Percentiles rank a stretch among this genome's conserved stretches.
phyloP scores from a whole-genome alignment of 768 basidiomycete species.

The Suillus discolor region DNA sequence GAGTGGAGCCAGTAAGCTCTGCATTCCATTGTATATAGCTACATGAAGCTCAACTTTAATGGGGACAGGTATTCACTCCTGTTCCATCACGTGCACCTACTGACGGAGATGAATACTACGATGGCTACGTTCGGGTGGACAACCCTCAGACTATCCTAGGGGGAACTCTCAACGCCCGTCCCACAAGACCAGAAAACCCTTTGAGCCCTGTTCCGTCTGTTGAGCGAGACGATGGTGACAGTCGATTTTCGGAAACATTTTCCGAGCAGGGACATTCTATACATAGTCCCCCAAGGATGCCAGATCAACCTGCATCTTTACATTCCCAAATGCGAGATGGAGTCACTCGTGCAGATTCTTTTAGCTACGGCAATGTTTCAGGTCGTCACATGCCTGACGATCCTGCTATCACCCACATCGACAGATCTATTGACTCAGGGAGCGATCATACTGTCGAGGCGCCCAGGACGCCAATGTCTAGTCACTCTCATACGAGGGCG shows the following conservation, averaged over 20 bases:
- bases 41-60: conserved; percentile 12
- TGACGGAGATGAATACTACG: conserved; percentile 34
- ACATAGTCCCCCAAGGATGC: conserved; percentile 22
- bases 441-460: conserved; percentile 37
- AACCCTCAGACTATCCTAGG: conserved; percentile 34
- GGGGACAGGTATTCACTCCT: conserved; percentile 32
- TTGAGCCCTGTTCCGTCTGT: conserved; percentile 24
- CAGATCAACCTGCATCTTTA: conserved; percentile 23
- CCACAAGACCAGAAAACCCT: conserved; percentile 22
- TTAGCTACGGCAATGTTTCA: conserved; percentile 17
- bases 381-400: conserved; percentile 15
- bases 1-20: conserved; percentile 33
- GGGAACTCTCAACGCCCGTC: conserved; percentile 34
- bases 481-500: conserved; percentile 28
- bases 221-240: conserved; percentile 18
- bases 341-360: conserved; percentile 21
- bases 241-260: conserved; percentile 21
- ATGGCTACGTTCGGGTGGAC: conserved; percentile 34
- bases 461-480: conserved; percentile 21
- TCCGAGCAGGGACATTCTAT: conserved; percentile 26
- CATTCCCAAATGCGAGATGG: conserved; percentile 4
- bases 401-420: conserved; percentile 24
- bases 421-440: conserved; percentile 22
- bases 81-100: conserved; percentile 35
- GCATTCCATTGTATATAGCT: not conserved